Conservation (phyloP, 1,139 yeast species). For the Pneumocystis canis region DNA sequence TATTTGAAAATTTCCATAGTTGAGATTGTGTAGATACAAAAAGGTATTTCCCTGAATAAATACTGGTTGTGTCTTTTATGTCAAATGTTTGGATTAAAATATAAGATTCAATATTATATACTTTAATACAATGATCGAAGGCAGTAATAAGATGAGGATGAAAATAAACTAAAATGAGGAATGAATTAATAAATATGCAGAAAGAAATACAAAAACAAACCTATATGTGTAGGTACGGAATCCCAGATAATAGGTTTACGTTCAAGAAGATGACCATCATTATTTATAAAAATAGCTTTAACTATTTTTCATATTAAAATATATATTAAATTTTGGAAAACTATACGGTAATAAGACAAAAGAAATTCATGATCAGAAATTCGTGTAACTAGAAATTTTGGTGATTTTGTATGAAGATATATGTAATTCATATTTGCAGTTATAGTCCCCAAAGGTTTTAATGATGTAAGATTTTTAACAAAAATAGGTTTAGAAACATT, state of each 20-base stretch:
- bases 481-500: constrained; percentile 8
- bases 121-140: constrained; percentile 9
- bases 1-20: constrained; percentile 19
- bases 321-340: no score
- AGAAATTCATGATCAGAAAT: constrained; percentile 18
- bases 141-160: constrained; percentile 1
- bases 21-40: constrained; percentile 20
- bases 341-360: constrained; percentile 22
- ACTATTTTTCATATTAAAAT: constrained; percentile 24
- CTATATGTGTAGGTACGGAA: constrained; percentile 15
- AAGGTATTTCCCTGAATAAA: constrained; percentile 14
- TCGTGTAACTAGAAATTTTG: constrained; percentile 12
- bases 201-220: background rate
- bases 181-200: background rate
- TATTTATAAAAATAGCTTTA: constrained; percentile 21
- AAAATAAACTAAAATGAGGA: background rate
- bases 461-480: constrained; percentile 11
- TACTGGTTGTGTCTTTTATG: constrained; percentile 9
- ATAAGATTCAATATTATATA: constrained; percentile 13
- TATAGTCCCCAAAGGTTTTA: constrained; percentile 11
- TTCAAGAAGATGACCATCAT: constrained; percentile 19
- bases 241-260: constrained; percentile 15
- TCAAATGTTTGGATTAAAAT: constrained; percentile 13
- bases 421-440: constrained; percentile 14
- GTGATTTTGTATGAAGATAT: constrained; percentile 10